Percentiles rank a stretch among this genome's conserved stretches.
phyloP scores from a whole-genome alignment of 75 land plant genomes.

The Ceratopteris richardii region DNA sequence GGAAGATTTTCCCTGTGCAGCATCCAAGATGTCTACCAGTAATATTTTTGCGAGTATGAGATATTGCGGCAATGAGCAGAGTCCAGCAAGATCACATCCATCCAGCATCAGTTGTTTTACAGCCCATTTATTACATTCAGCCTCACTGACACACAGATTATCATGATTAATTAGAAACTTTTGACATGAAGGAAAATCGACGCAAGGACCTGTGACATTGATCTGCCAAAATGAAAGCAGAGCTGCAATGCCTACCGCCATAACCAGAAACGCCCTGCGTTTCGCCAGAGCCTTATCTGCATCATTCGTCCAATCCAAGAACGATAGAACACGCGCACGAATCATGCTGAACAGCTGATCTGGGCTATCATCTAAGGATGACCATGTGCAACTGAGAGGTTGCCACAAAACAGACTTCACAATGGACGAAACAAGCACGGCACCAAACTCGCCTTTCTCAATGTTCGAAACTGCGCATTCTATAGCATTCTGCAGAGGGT shows the following conservation, averaged over 20 bases:
- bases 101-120: slow-evolving; percentile 47
- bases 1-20: neutral
- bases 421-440: slow-evolving; percentile 37
- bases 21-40: slow-evolving; percentile 26
- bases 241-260: slow-evolving; percentile 60
- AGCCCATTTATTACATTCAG: slow-evolving; percentile 72
- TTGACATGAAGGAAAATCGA: neutral
- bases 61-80: slow-evolving; percentile 56
- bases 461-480: slow-evolving; percentile 24
- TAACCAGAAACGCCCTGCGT: slow-evolving; percentile 14
- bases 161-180: neutral
- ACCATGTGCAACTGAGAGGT: slow-evolving; percentile 1
- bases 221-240: slow-evolving; percentile 57
- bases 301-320: slow-evolving; percentile 7
- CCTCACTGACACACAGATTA: slow-evolving; percentile 1
- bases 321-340: slow-evolving; percentile 14
- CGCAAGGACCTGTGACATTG: slow-evolving; percentile 68
- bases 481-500: slow-evolving; percentile 10
- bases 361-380: slow-evolving; percentile 18
- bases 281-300: too few relatives aligned
- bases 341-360: slow-evolving; percentile 24
- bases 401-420: slow-evolving; percentile 13
- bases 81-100: slow-evolving; percentile 72
- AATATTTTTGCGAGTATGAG: slow-evolving; percentile 61
- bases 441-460: slow-evolving; percentile 46